Base-by-base conservation (phyloP, 441 rosid species). In the Viola pubescens region DNA sequence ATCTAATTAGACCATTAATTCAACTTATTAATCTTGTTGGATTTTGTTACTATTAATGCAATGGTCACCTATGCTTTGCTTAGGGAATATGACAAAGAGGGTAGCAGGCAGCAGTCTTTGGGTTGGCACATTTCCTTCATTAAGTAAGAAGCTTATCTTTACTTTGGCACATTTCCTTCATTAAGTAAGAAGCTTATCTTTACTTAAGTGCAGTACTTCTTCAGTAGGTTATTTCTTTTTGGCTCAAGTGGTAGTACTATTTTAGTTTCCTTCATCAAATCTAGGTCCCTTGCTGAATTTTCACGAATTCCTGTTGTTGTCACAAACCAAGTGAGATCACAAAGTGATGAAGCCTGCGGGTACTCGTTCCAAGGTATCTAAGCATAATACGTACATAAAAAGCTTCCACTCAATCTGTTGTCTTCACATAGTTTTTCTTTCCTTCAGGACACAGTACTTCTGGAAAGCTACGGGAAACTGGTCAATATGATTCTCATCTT, bases 251-350 rank as follows among this genome's bases (percentile, higher is more conserved):
- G 58, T 54, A 26, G 34, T 26, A 11, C 39, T 42, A 52, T 56
- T 9, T 68, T 9, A 14, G 11, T 50, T 50, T 10, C 38, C 46
- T 62, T 61, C 37, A 60, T 61, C 60, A 37, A 42, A 39, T 52
- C 40, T 70, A 89, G 97, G 85, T 87, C 95, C 39, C 91, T 89
- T 40, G 94, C 95, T 70, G 97, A 89, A 58, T 77, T 85, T 70
- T 84, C 94, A 9, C 74, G 86, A 75, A 83, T 91, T 67, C 98
- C 90, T 54, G 68, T 89, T 49, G 64, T 89, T 53, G 98, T 91
- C 56, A 91, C 97, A 62, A 91, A 89, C 73, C 98, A 87, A 89
- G 97, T 89, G 72, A 77, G 89, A 78, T 84, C 94, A 62, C 98
- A 77, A 59, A 80, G 71, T 19, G 74, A 81, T 49, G 84, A 75